Conservation (phyloP, 371 early-diverging fungal species). For the Basidiobolus meristosporus region DNA sequence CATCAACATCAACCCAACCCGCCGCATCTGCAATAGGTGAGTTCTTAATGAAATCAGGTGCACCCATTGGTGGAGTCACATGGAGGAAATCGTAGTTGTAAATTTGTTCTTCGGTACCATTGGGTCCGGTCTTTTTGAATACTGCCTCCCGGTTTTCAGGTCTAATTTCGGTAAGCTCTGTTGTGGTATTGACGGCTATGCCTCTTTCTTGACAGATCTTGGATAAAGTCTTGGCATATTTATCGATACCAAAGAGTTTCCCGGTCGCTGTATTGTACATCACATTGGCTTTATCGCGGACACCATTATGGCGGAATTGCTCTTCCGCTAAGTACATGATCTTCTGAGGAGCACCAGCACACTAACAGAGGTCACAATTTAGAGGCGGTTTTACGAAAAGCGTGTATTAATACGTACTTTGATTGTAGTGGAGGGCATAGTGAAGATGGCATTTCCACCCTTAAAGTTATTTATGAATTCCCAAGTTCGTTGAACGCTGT, state of each 20-base stretch:
- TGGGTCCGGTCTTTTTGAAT: conserved; percentile 18
- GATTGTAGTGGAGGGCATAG: conserved; percentile 74
- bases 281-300: conserved; percentile 48
- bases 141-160: conserved; percentile 41
- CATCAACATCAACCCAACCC: conserved; percentile 71
- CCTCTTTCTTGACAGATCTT: conserved; percentile 43
- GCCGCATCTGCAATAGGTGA: conserved; percentile 49
- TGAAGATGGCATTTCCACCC: conserved; percentile 75
- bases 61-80: conserved; percentile 72
- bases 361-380: no score
- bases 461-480: conserved; percentile 51
- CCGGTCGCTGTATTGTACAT: conserved; percentile 55
- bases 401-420: conserved; percentile 27
- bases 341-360: conserved; percentile 85
- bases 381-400: no score
- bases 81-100: conserved; percentile 61
- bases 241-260: conserved; percentile 77
- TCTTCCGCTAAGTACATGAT: conserved; percentile 80
- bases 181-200: conserved; percentile 43
- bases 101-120: no score
- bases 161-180: conserved; percentile 50
- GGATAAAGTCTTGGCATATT: conserved; percentile 55
- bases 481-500: conserved; percentile 54
- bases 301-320: conserved; percentile 39
- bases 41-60: conserved; percentile 56